Evolutionary conservation across 345 rosid species (phyloP).

Genomic region (Sisymbrium altissimum): DNA sequence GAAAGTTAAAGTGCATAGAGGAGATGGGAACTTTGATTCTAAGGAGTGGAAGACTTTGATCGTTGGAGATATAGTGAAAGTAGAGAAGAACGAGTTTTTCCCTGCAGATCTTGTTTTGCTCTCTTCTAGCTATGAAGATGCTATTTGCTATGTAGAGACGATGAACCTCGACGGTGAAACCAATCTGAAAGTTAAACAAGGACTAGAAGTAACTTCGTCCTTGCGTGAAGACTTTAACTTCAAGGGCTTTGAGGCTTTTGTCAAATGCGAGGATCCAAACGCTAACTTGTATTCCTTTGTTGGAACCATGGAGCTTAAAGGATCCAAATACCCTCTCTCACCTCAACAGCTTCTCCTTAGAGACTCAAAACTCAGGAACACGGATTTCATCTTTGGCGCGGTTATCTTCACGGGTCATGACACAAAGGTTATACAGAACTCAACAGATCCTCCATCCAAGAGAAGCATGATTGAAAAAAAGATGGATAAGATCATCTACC

Average conservation of each 20-base stretch:
- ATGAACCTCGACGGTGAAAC: slow-evolving; percentile 98
- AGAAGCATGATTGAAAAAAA: slow-evolving; percentile 79
- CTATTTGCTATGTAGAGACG: slow-evolving; percentile 87
- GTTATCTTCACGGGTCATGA: slow-evolving; percentile 88
- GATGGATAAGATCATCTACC: slow-evolving; percentile 75
- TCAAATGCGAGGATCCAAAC: slow-evolving; percentile 92
- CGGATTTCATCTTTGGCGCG: slow-evolving; percentile 72
- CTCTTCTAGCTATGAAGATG: slow-evolving; percentile 79
- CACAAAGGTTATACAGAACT: slow-evolving; percentile 87
- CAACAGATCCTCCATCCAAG: slow-evolving; percentile 84
- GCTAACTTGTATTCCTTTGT: slow-evolving; percentile 78
- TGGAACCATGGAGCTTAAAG: slow-evolving; percentile 66
- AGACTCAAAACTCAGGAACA: slow-evolving; percentile 82
- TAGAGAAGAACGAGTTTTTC: slow-evolving; percentile 77
- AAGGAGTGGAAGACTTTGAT: slow-evolving; percentile 69
- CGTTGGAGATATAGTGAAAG: slow-evolving; percentile 84
- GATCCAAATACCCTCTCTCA: slow-evolving; percentile 56
- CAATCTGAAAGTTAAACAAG: slow-evolving; percentile 81
- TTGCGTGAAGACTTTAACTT: slow-evolving; percentile 58
- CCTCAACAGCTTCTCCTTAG: slow-evolving; percentile 85
- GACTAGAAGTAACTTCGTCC: slow-evolving; percentile 60
- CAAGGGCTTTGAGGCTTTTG: slow-evolving; percentile 53
- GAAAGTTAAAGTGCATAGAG: slow-evolving; percentile 58
- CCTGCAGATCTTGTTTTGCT: slow-evolving; percentile 83
- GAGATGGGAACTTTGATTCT: slow-evolving; percentile 49